Base-by-base conservation (phyloP, 2,329 filamentous ascomycete genomes). In the Dactylellina parvicollis region DNA sequence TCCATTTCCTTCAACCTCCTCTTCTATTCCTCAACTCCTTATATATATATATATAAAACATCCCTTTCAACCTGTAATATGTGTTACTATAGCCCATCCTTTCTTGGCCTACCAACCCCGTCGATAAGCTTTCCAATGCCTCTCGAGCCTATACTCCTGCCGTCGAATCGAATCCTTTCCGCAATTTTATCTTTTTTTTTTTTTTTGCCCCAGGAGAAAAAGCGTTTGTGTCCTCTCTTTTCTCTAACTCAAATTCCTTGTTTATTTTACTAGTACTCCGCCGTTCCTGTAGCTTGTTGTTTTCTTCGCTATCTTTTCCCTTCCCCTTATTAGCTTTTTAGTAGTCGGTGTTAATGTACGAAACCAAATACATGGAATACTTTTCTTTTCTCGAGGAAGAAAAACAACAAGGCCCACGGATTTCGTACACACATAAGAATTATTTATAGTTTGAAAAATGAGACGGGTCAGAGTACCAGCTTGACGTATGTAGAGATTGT, bases 11-110 rank as follows among this genome's bases (percentile, higher is more conserved):
- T 55, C 44, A 36, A 40, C 76, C 47, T 26, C 40, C 55, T 47
- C 46, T 44, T 54, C 49, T 26, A 56, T 46, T 24, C 42, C 32
- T 42, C 34, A 49, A 49, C 38, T 34, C 42, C n/a, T n/a, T 42
- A 42, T 69, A 75, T 74, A 73, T 74, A 73, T 74, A 67, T 75
- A 62, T 71, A n/a, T n/a, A n/a, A n/a, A n/a, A n/a, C n/a, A n/a
- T n/a, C n/a, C 65, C 65, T 78, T 79, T 72, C 77, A 77, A 77
- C 75, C 76, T 67, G 78, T 79, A 80, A 80, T 78, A 79, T 79
- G 81, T 78, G 79, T 80, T 79, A 78, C 77, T 79, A 78, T 75
- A 65, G 76, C 60, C 71, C 75, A 70, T 73, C 75, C 79, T 79
- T 76, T 74, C 75, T 75, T 76, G 61, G 75, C 77, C 75, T 77